Conservation (phyloP, 306 rosid species). For the Gillenia trifoliata region DNA sequence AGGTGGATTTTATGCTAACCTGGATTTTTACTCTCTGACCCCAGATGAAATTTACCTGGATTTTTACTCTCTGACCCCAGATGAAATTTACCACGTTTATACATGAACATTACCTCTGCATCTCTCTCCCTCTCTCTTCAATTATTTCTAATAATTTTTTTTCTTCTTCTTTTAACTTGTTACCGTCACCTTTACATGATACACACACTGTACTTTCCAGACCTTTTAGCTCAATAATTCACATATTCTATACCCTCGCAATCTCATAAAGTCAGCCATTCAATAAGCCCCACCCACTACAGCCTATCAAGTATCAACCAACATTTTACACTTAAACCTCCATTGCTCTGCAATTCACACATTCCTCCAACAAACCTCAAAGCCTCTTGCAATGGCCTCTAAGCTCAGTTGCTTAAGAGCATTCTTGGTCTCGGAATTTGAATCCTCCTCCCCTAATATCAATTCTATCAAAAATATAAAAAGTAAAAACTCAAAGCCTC, state of each 20-base stretch:
- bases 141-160: neutral
- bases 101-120: neutral
- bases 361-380: conserved; percentile 4
- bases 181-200: neutral
- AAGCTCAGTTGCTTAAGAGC: neutral
- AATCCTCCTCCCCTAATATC: neutral
- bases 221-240: conserved; percentile 31
- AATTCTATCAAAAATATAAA: no score
- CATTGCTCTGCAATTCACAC: conserved; percentile 21
- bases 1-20: neutral
- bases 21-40: neutral
- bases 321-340: conserved; percentile 9
- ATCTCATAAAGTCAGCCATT: conserved; percentile 27
- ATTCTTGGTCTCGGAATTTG: neutral
- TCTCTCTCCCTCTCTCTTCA: conserved; percentile 15
- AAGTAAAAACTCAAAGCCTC: neutral
- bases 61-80: neutral
- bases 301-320: conserved; percentile 30
- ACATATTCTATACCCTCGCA: conserved; percentile 2
- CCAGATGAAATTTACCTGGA: neutral
- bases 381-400: neutral
- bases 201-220: conserved; percentile 6
- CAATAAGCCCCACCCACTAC: conserved; percentile 39
- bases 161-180: conserved; percentile 2
- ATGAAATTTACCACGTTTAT: conserved; percentile 8